Evolutionary conservation across 306 rosid species (phyloP).

Genomic region (Fragaria ananassa): DNA sequence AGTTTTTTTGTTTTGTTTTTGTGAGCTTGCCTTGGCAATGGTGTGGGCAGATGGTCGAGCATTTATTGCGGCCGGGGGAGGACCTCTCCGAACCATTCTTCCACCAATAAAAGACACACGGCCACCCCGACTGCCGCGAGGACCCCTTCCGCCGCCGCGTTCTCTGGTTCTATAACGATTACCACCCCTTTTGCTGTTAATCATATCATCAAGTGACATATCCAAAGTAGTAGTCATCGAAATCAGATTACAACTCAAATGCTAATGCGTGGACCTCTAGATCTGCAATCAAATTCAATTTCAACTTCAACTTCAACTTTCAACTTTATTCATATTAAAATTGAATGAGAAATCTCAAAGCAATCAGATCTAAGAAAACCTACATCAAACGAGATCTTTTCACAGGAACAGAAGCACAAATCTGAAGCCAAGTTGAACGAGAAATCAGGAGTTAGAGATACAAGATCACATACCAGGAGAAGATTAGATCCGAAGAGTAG

Average conservation of each 20-base stretch:
- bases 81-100: conserved; percentile 61
- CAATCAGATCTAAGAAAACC: conserved; percentile 7
- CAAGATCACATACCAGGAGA: not conserved
- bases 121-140: conserved; percentile 35
- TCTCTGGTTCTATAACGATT: conserved; percentile 71
- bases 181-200: conserved; percentile 67
- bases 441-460: not conserved
- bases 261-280: not conserved
- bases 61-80: conserved; percentile 41
- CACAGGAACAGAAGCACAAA: not conserved
- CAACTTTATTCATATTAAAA: not conserved
- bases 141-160: conserved; percentile 47
- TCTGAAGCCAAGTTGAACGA: not conserved
- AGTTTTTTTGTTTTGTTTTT: conserved; percentile 42
- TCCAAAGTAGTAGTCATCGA: conserved; percentile 83
- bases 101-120: conserved; percentile 56
- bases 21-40: conserved; percentile 98
- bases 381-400: not conserved
- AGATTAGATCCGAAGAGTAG: not conserved
- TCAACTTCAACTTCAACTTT: not conserved
- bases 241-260: not conserved
- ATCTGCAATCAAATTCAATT: conserved; percentile 4
- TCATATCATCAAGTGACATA: conserved; percentile 85
- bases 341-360: not conserved
- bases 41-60: conserved; percentile 67